Percentiles rank a stretch among this genome's conserved stretches.
Conservation (phyloP, 2,329 filamentous ascomycete species). For the Cordyceps farinosa region DNA sequence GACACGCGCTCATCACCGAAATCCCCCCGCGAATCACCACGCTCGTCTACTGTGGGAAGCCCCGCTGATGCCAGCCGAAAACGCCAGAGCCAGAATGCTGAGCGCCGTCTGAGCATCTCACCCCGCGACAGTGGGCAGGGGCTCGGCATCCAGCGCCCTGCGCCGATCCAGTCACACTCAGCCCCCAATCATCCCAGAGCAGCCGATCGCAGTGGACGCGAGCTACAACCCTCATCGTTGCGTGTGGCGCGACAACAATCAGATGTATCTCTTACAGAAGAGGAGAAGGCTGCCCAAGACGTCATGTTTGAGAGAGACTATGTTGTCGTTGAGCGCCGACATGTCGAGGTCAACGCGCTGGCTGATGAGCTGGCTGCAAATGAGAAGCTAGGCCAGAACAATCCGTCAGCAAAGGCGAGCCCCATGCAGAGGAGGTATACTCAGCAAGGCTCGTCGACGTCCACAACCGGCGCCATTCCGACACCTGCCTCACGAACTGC, state of each 20-base stretch:
- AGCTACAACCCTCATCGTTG: conserved; percentile 14
- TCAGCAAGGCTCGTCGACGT: conserved; percentile 68
- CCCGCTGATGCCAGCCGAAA: conserved; percentile 34
- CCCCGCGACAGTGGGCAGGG: conserved; percentile 47
- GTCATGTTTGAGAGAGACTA: conserved; percentile 91
- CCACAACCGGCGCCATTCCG: conserved; percentile 65
- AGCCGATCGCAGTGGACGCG: conserved; percentile 21
- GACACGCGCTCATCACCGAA: conserved; percentile 31
- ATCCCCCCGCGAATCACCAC: conserved; percentile 42
- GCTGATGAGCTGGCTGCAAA: conserved; percentile 91
- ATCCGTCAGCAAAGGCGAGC: conserved; percentile 52
- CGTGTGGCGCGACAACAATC: conserved; percentile 15
- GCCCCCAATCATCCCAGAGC: conserved; percentile 42
- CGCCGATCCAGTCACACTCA: conserved; percentile 45
- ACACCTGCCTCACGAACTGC: conserved; percentile 67
- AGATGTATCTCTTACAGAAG: conserved; percentile 47
- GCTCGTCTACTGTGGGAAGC: conserved; percentile 43
- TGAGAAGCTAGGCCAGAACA: conserved; percentile 55
- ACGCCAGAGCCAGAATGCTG: conserved; percentile 25
- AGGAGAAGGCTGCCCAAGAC: conserved; percentile 75
- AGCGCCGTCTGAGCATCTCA: conserved; percentile 38
- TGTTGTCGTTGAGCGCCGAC: conserved; percentile 89
- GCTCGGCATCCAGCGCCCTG: conserved; percentile 49
- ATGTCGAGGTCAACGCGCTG: conserved; percentile 94
- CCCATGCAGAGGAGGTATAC: conserved; percentile 72